Percentiles rank a stretch among this genome's conserved stretches.
These are phyloP conservation scores for Cyclotella atomus DNA, from an alignment of 108 stramenopile genomes.

Conservation along the genomic window DNA sequence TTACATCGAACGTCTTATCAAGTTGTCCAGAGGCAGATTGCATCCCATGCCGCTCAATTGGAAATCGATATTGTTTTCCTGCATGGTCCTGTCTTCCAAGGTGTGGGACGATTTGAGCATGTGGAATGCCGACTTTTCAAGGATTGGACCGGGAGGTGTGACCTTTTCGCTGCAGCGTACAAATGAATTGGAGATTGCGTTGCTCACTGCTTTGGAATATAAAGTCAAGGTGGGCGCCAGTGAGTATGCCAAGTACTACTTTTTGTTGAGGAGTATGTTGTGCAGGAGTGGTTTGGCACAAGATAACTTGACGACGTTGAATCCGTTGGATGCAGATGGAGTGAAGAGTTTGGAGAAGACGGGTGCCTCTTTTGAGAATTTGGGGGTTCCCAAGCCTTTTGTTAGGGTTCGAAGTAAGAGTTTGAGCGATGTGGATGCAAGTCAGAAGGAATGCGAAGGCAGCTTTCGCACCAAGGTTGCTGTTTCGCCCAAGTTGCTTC, in stretches of 20 bases:
- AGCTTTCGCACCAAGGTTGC: neutral
- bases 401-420: constrained; percentile 52
- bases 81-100: constrained; percentile 93
- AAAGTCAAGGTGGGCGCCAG: constrained; percentile 90
- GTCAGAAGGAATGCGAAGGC: constrained; percentile 19
- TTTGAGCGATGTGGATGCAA: constrained; percentile 35
- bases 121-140: constrained; percentile 95
- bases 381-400: constrained; percentile 32
- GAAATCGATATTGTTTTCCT: constrained; percentile 88
- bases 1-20: constrained; percentile 95
- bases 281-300: constrained; percentile 75
- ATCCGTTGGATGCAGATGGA: constrained; percentile 78
- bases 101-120: constrained; percentile 98
- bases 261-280: constrained; percentile 87
- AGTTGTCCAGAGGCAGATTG: constrained; percentile 79
- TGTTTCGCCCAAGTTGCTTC: constrained; percentile 7
- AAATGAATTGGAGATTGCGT: constrained; percentile 90
- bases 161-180: constrained; percentile 87
- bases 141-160: constrained; percentile 76
- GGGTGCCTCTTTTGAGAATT: constrained; percentile 22
- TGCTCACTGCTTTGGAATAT: constrained; percentile 75
- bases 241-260: constrained; percentile 98
- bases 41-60: constrained; percentile 81
- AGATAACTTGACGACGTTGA: constrained; percentile 55
- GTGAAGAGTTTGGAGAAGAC: constrained; percentile 44